Conservation (phyloP, 208 protist species). For the Leishmania martiniquensis region DNA sequence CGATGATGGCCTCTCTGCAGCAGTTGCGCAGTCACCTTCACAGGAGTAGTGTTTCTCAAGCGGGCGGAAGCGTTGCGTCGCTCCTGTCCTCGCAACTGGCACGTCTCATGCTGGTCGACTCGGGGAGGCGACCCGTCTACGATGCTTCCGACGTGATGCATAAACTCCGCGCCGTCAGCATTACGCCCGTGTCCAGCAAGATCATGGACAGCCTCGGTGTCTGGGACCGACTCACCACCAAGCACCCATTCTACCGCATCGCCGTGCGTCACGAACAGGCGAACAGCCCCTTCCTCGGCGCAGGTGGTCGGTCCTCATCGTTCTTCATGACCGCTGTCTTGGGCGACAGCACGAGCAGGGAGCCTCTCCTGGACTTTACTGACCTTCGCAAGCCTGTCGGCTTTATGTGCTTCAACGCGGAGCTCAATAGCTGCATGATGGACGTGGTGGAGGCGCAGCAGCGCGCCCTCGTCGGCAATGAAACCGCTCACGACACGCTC, state of each 20-base stretch:
- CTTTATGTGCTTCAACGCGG: constrained; percentile 82
- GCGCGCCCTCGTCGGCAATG: not conserved
- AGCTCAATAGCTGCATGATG: constrained; percentile 69
- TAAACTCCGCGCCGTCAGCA: constrained; percentile 73
- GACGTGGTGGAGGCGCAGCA: constrained; percentile 63
- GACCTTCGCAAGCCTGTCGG: constrained; percentile 81
- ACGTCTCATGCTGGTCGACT: constrained; percentile 67
- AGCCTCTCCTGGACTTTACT: constrained; percentile 81
- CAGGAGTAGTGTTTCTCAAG: not conserved
- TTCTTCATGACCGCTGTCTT: constrained; percentile 63
- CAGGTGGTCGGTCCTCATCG: constrained; percentile 44
- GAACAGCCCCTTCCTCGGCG: constrained; percentile 57
- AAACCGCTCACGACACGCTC: constrained; percentile 37
- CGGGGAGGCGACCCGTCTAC: constrained; percentile 48
- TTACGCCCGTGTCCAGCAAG: constrained; percentile 84
- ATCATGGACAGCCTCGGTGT: constrained; percentile 80
- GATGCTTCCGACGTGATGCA: constrained; percentile 70
- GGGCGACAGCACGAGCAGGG: constrained; percentile 41
- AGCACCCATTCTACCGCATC: constrained; percentile 89
- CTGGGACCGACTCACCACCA: constrained; percentile 71
- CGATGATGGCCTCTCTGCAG: constrained; percentile 76
- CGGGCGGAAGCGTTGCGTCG: not conserved
- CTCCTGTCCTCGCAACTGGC: constrained; percentile 40
- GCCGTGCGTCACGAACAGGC: constrained; percentile 82
- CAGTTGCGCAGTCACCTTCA: constrained; percentile 58